Evolutionary conservation across 2,329 filamentous ascomycete species (phyloP).

Genomic region (Sarocladium brachiariae): DNA sequence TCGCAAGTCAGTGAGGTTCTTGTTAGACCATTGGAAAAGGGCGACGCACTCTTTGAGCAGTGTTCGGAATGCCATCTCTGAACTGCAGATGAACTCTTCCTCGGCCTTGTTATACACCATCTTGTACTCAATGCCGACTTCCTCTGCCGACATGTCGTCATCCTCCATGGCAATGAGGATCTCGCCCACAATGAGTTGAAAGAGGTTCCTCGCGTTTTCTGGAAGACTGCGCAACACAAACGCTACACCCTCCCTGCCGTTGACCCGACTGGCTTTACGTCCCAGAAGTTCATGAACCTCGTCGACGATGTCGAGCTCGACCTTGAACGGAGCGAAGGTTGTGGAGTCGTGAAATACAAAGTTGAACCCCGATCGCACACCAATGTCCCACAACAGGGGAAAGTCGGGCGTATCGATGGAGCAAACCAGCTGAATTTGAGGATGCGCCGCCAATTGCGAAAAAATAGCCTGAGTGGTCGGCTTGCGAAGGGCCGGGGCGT

Average conservation of each 20-base stretch:
- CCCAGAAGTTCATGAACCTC: constrained; percentile 84
- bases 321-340: constrained; percentile 68
- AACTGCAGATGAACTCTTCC: constrained; percentile 94
- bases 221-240: constrained; percentile 88
- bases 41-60: constrained; percentile 75
- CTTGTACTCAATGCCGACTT: constrained; percentile 77
- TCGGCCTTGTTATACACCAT: constrained; percentile 91
- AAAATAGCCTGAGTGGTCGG: constrained; percentile 63
- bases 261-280: constrained; percentile 68
- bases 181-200: constrained; percentile 77
- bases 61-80: constrained; percentile 91
- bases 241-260: constrained; percentile 83
- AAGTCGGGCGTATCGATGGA: constrained; percentile 88
- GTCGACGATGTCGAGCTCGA: constrained; percentile 79
- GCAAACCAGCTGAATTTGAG: constrained; percentile 64
- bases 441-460: constrained; percentile 68
- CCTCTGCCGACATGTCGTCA: constrained; percentile 43
- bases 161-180: constrained; percentile 66
- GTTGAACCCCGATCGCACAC: constrained; percentile 72
- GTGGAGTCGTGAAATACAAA: constrained; percentile 93
- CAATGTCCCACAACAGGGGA: constrained; percentile 81
- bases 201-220: constrained; percentile 84
- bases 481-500: constrained; percentile 69
- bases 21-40: background rate
- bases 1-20: constrained; percentile 20